Conservation (phyloP, 345 rosid species). For the Syzygium aqueum region DNA sequence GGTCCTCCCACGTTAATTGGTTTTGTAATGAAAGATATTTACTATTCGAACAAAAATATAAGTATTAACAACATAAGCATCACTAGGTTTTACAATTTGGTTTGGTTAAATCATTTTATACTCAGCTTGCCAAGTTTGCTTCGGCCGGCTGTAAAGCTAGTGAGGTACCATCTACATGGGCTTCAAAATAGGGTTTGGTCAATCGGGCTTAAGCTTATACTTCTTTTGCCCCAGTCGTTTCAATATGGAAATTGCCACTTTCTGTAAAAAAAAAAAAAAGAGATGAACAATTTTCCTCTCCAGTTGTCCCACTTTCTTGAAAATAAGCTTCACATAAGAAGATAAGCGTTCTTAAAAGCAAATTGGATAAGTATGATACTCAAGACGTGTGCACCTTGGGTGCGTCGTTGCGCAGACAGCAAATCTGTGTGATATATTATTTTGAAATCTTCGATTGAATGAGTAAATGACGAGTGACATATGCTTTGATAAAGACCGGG, state of each 20-base stretch:
- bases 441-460: not conserved
- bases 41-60: not conserved
- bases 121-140: not conserved
- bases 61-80: not conserved
- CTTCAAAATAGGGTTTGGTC: not conserved
- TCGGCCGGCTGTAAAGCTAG: not conserved
- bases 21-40: not conserved
- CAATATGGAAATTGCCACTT: not conserved
- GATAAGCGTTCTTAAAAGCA: not conserved
- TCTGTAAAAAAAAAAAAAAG: not conserved
- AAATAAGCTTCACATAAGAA: too few relatives aligned
- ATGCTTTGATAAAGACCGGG: not conserved
- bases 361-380: not conserved
- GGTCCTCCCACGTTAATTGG: not conserved
- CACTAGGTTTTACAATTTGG: not conserved
- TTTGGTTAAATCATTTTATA: not conserved
- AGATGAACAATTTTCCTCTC: not conserved
- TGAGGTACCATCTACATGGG: not conserved
- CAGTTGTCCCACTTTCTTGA: not conserved
- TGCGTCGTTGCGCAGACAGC: not conserved
- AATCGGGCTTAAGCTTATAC: not conserved
- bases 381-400: not conserved
- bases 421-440: not conserved
- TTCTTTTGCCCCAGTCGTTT: not conserved
- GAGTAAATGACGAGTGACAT: accelerated